Evolutionary conservation across 371 early-diverging fungal species (phyloP).

Genomic region (Mortierella sp.): DNA sequence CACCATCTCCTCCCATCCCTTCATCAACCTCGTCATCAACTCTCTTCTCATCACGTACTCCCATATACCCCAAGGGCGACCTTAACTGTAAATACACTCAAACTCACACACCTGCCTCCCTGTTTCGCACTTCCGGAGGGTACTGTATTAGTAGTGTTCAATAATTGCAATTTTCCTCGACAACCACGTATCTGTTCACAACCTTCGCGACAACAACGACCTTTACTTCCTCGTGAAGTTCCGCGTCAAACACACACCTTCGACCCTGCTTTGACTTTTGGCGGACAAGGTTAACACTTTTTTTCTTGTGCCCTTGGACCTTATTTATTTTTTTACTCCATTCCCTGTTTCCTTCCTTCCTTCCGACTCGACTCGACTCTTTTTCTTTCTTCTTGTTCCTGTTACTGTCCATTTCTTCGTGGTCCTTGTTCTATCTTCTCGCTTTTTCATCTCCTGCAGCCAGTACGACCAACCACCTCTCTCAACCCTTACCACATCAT

Average conservation of each 20-base stretch:
- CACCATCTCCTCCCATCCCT: background rate
- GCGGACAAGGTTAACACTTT: constrained; percentile 2
- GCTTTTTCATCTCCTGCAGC: background rate
- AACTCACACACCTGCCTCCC: background rate
- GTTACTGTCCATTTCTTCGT: background rate
- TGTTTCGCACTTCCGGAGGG: background rate
- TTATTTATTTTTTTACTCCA: background rate
- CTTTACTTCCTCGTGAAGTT: background rate
- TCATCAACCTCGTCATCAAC: background rate
- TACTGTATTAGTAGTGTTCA: no score
- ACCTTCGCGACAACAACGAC: no score
- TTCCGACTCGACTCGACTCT: background rate
- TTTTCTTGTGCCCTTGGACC: background rate
- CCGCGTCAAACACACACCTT: background rate
- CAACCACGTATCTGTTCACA: no score
- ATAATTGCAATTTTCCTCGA: no score
- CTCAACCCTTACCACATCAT: background rate
- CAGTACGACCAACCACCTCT: background rate
- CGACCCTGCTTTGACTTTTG: background rate
- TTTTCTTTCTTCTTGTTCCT: background rate
- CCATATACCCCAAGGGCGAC: constrained; percentile 4
- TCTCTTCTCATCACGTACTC: background rate
- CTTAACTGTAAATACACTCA: background rate
- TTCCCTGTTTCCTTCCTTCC: background rate
- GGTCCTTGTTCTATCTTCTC: background rate